A percentile compares a stretch with the other conserved stretches of the same genome.
These are phyloP conservation scores for Aegilops tauschii DNA, from an alignment of 176 grass and related monocot species.

Conservation along the genomic window DNA sequence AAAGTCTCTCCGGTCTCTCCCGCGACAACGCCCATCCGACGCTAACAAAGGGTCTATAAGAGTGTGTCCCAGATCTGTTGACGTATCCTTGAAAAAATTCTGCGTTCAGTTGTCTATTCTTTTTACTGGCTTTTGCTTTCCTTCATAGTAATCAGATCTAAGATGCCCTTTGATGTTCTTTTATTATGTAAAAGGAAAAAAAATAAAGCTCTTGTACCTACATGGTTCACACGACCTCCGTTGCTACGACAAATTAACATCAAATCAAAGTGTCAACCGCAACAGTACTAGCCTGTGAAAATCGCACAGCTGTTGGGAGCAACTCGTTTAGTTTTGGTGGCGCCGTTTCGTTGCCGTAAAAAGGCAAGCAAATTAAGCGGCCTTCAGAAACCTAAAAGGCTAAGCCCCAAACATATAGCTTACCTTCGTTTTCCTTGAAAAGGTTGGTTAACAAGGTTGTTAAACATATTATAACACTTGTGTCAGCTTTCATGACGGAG, in stretches of 20 bases:
- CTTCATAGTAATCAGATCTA: no score
- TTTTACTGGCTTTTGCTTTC: no score
- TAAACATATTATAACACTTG: neutral
- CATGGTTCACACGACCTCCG: neutral
- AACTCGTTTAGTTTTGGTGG: neutral
- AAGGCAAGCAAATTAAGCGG: slow-evolving; percentile 6
- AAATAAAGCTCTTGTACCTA: neutral
- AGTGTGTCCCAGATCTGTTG: no score
- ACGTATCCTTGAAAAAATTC: no score
- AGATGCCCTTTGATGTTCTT: no score
- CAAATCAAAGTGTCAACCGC: neutral
- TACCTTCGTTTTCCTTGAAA: neutral
- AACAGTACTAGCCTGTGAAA: neutral
- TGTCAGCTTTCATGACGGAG: slow-evolving; percentile 27
- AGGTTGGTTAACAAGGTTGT: neutral
- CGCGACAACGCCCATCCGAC: no score
- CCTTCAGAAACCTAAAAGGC: slow-evolving; percentile 25
- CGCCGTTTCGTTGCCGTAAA: slow-evolving; percentile 16
- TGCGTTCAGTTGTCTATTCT: no score
- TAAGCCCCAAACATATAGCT: neutral
- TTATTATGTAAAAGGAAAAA: no score
- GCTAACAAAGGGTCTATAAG: no score
- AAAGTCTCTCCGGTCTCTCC: no score
- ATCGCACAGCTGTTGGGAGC: neutral
- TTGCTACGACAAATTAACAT: neutral